Percentiles rank a stretch among this genome's conserved stretches.
These are phyloP conservation scores for Neurospora sp. DNA, from an alignment of 495 filamentous ascomycete genomes.

Conservation along the genomic window DNA sequence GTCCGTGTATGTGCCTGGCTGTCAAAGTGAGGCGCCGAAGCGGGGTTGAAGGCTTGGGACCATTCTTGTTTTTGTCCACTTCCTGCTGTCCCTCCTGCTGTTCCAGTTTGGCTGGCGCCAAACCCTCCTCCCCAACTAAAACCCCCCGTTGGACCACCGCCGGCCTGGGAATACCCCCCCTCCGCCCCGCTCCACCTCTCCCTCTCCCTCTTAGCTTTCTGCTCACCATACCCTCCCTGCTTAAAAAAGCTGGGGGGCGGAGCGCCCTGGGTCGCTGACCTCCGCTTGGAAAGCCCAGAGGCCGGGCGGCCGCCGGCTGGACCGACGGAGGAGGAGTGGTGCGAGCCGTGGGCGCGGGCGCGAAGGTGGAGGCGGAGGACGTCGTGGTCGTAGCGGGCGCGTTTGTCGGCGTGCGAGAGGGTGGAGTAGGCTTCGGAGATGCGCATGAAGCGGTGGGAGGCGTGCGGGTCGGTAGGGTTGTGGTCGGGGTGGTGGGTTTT, in stretches of 20 bases:
- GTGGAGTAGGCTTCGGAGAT: constrained; percentile 80
- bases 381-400: constrained; percentile 70
- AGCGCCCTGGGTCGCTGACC: constrained; percentile 64
- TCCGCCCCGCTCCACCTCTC: not conserved
- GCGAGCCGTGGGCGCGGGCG: constrained; percentile 27
- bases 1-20: constrained; percentile 52
- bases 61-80: constrained; percentile 23
- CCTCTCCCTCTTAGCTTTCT: constrained; percentile 40
- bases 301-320: constrained; percentile 61
- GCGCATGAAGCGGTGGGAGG: constrained; percentile 67
- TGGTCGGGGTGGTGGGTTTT: constrained; percentile 90
- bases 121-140: not conserved
- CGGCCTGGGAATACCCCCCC: not conserved
- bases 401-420: constrained; percentile 60
- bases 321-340: constrained; percentile 35
- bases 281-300: constrained; percentile 68
- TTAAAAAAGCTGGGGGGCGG: constrained; percentile 85
- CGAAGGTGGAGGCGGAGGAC: constrained; percentile 30
- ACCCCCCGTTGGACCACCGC: not conserved
- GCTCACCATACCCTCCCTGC: constrained; percentile 59
- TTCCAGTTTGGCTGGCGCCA: not conserved
- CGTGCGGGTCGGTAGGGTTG: constrained; percentile 65
- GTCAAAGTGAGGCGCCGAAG: constrained; percentile 51
- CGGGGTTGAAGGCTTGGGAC: constrained; percentile 8
- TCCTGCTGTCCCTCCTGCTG: constrained; percentile 32